Base-by-base conservation (phyloP, 768 basidiomycete species). In the Crucibulum laeve region DNA sequence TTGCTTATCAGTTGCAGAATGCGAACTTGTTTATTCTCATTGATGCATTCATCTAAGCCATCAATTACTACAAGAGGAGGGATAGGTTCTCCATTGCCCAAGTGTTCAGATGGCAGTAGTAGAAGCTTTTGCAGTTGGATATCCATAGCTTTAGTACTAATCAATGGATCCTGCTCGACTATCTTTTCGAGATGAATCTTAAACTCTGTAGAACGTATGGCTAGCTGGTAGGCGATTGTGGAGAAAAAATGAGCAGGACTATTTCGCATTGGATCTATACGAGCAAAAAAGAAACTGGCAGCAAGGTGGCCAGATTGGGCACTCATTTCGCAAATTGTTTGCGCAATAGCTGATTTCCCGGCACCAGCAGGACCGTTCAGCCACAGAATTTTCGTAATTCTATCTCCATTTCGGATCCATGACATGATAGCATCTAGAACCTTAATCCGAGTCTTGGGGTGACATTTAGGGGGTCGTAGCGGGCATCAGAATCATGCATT, bases 281-380 rank as follows among this genome's bases (percentile, higher is more conserved):
- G 48, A 0, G 59, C 64, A 51, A 68, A 65, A 47, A 68, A 68
- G 50, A 64, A 69, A 35, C 59, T 61, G 0, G 60, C 64, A 23
- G 59, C 60, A 7, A 67, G 54, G 4, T 13, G 39, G 14, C 43
- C 50, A 24, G 19, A 18, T 25, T 33, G 44, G 42, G 32, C 51
- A 21, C 57, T 50, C 1, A 13, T 13, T 14, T 57, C 54, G 5
- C 59, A 56, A 18, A 57, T 51, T 4, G 59, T 57, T 19, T 53
- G 58, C 8, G 53, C 52, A 10, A 63, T 51, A 4, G 58, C 54
- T 3, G 59, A 56, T 42, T 63, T 63, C 4, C 59, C 59, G n/a
- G 53, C 46, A 3, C 61, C 61, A 5, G 53, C 59, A 38, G 56
- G 42, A 7, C 52, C 61, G 35, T 53, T 46, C 17, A 60, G 36